These are phyloP conservation scores for Candida dajiaensis DNA, from an alignment of 805 yeast species.

Conservation along the genomic window DNA sequence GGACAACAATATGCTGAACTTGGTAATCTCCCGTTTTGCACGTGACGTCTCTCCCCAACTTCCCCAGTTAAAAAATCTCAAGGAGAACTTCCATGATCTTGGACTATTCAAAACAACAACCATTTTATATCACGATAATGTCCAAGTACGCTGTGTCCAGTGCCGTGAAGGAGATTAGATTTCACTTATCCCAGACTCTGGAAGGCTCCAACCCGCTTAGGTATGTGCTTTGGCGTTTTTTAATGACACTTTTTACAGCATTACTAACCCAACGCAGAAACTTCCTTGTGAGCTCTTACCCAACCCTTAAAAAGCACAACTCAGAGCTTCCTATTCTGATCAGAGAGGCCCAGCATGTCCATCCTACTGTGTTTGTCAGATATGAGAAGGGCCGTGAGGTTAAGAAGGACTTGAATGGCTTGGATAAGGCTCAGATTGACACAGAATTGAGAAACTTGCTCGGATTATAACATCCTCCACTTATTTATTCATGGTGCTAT, in stretches of 20 bases:
- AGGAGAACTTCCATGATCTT: too few relatives aligned
- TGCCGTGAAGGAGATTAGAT: conserved; percentile 72
- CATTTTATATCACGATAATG: not conserved
- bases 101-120: too few relatives aligned
- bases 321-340: conserved; percentile 68
- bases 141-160: conserved; percentile 32
- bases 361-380: conserved; percentile 72
- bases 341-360: conserved; percentile 60
- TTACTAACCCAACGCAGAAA: conserved; percentile 28
- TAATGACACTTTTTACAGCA: too few relatives aligned
- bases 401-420: conserved; percentile 31
- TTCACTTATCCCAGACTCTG: conserved; percentile 78
- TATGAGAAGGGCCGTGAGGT: conserved; percentile 39
- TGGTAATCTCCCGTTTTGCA: too few relatives aligned
- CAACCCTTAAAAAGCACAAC: conserved; percentile 55
- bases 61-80: too few relatives aligned
- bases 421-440: conserved; percentile 22
- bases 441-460: conserved; percentile 16
- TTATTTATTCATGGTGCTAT: not conserved
- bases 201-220: conserved; percentile 60
- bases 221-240: conserved; percentile 25
- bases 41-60: too few relatives aligned
- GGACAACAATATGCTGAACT: too few relatives aligned
- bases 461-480: conserved; percentile 2
- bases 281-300: conserved; percentile 58